These are phyloP conservation scores for Colletotrichum lini DNA, from an alignment of 2,329 filamentous ascomycete genomes.

Conservation along the genomic window DNA sequence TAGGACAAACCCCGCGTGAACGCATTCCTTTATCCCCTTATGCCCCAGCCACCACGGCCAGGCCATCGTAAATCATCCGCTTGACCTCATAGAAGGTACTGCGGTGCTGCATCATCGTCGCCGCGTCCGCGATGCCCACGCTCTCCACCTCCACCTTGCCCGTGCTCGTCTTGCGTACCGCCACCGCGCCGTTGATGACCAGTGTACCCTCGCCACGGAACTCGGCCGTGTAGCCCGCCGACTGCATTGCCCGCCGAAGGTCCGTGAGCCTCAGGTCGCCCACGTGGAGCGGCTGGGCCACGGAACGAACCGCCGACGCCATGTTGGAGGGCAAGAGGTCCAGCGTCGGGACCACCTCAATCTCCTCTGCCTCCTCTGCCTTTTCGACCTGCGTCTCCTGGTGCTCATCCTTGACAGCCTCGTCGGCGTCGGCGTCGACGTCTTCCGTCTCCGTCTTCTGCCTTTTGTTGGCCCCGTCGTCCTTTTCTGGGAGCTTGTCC, in stretches of 20 bases:
- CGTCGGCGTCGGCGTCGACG: constrained; percentile 37
- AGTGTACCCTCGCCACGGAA: constrained; percentile 94
- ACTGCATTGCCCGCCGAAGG: constrained; percentile 85
- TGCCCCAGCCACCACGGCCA: constrained; percentile 84
- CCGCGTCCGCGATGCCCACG: constrained; percentile 67
- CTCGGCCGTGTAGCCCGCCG: constrained; percentile 87
- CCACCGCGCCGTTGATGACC: constrained; percentile 88
- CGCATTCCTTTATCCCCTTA: neutral
- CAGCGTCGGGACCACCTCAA: constrained; percentile 61
- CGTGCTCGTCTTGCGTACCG: constrained; percentile 89
- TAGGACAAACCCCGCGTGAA: neutral
- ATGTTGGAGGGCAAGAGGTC: constrained; percentile 71
- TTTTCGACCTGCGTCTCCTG: constrained; percentile 26
- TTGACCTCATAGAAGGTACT: constrained; percentile 90
- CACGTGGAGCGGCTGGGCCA: constrained; percentile 91
- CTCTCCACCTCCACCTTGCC: constrained; percentile 91
- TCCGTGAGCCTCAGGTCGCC: constrained; percentile 93
- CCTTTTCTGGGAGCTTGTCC: constrained; percentile 60
- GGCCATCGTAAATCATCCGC: constrained; percentile 90
- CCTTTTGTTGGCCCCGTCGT: constrained; percentile 64
- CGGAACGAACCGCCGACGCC: constrained; percentile 80
- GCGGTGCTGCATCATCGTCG: constrained; percentile 59
- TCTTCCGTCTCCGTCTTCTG: constrained; percentile 59
- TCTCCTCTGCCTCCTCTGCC: constrained; percentile 21
- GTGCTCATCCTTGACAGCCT: constrained; percentile 30